A percentile compares a stretch with the other conserved stretches of the same genome.
These are phyloP conservation scores for Cyclocybe aegerita DNA, from an alignment of 768 basidiomycete species.

Conservation along the genomic window DNA sequence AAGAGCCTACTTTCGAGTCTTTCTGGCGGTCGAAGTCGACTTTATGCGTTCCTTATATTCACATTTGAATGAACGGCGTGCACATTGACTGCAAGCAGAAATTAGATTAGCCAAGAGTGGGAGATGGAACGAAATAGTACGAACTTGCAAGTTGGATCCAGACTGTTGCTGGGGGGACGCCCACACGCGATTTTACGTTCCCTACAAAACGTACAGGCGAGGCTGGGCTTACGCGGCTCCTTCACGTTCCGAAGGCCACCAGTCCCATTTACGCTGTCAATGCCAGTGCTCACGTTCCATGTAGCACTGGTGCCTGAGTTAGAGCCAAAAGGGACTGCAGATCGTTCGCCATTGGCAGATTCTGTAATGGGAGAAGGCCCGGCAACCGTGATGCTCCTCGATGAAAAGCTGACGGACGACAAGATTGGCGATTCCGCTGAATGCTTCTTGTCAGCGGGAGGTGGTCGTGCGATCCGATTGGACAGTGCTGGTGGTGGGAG, in stretches of 20 bases:
- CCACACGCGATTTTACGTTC: constrained; percentile 44
- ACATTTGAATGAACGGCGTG: constrained; percentile 15
- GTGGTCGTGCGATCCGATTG: too few relatives aligned
- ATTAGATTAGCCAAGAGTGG: constrained; percentile 7
- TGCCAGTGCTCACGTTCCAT: neutral
- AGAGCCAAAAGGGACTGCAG: neutral
- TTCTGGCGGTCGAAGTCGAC: neutral
- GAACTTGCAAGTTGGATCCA: constrained; percentile 52
- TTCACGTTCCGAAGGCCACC: constrained; percentile 8
- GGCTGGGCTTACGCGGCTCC: constrained; percentile 26
- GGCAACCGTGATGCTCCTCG: neutral
- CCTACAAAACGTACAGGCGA: constrained; percentile 40
- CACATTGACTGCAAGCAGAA: constrained; percentile 13
- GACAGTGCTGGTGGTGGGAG: neutral
- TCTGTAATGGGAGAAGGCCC: neutral
- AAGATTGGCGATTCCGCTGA: too few relatives aligned
- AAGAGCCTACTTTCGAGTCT: too few relatives aligned
- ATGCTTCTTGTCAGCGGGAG: too few relatives aligned
- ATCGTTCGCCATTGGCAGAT: neutral
- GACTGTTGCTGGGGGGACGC: constrained; percentile 32
- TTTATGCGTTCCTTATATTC: neutral
- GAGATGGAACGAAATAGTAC: constrained; percentile 20
- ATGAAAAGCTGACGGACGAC: too few relatives aligned
- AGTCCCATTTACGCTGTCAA: neutral
- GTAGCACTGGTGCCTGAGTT: neutral